Evolutionary conservation across 2,329 filamentous ascomycete species (phyloP), one percentile per base, ranked within the genome.

Genomic region (Cladobotryum mycophilum): DNA sequence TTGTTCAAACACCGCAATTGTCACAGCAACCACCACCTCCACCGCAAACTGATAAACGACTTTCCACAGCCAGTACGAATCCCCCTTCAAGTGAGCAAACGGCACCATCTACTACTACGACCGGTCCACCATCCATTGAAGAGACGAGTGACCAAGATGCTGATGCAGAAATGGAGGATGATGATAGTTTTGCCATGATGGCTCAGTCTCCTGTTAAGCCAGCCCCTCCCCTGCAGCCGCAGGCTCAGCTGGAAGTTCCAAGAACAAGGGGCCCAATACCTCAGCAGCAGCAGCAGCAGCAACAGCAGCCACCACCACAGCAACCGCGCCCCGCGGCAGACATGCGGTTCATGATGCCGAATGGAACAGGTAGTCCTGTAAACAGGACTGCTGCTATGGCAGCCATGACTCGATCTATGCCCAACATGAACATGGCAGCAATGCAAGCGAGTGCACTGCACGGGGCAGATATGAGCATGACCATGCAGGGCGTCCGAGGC

Each of bases 161-260:
- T 4, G 70, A 72, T 49, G 69, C 69, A 8, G 74, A 76, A 51
- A 82, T 82, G 79, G 79, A 82, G 42, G 79, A 82, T 36, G 78
- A 79, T 47, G 78, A 80, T 42, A 73, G 70, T 48, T 80, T 78
- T 53, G 70, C 75, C 7, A 74, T 79, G 48, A 75, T 80, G 61
- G 70, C 67, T 46, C 62, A 70, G 3, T 70, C 70, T 22, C 62
- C 69, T 4, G 57, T 66, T 6, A 72, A 74, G 52, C 56, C 66
- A 5, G 50, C 64, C 5, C 63, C 67, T 17, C 62, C 67, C 14
- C 62, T 72, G 50, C 71, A 71, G 49, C 65, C 69, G 41, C 70
- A 72, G 34, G 60, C 65, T 11, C 65, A 69, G 4, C 67, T 78
- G 12, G 73, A 76, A 14, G 70, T 76, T 14, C 64, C 71, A 4